These are phyloP conservation scores for Botrytis cinerea DNA, from an alignment of 2,329 filamentous ascomycete genomes.

Conservation along the genomic window DNA sequence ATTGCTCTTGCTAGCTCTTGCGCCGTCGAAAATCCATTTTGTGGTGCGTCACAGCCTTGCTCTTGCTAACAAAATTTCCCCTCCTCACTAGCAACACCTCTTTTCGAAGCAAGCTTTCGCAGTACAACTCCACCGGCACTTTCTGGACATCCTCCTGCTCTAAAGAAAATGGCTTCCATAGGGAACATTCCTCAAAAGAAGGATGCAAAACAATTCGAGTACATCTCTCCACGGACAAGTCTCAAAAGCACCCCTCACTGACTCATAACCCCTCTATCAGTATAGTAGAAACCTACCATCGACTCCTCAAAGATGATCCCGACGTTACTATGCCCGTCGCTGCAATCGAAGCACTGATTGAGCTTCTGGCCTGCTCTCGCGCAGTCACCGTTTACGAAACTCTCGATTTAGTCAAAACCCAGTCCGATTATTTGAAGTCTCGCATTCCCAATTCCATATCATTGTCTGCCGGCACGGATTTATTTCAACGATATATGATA, in stretches of 20 bases:
- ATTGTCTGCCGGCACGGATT: slow-evolving; percentile 87
- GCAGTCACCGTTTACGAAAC: slow-evolving; percentile 92
- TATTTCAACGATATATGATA: slow-evolving; percentile 93
- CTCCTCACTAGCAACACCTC: slow-evolving; percentile 25
- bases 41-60: slow-evolving; percentile 25
- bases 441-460: slow-evolving; percentile 87
- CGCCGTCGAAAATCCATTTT: slow-evolving; percentile 11
- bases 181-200: slow-evolving; percentile 34
- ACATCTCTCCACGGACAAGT: slow-evolving; percentile 10
- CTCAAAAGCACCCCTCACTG: slow-evolving; percentile 8
- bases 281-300: slow-evolving; percentile 66
- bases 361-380: slow-evolving; percentile 75
- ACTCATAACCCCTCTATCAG: slow-evolving; percentile 35
- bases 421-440: slow-evolving; percentile 75
- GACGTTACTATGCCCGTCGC: slow-evolving; percentile 95
- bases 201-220: slow-evolving; percentile 38
- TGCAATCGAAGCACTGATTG: slow-evolving; percentile 87
- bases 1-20: slow-evolving; percentile 17
- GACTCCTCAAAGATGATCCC: slow-evolving; percentile 66
- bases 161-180: slow-evolving; percentile 39
- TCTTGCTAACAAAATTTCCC: slow-evolving; percentile 28
- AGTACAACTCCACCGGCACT: slow-evolving; percentile 40
- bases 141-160: slow-evolving; percentile 35
- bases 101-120: slow-evolving; percentile 33
- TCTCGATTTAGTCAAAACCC: slow-evolving; percentile 76